These are phyloP conservation scores for Paxillus rubicundulus DNA, from an alignment of 768 basidiomycete species.

Conservation along the genomic window DNA sequence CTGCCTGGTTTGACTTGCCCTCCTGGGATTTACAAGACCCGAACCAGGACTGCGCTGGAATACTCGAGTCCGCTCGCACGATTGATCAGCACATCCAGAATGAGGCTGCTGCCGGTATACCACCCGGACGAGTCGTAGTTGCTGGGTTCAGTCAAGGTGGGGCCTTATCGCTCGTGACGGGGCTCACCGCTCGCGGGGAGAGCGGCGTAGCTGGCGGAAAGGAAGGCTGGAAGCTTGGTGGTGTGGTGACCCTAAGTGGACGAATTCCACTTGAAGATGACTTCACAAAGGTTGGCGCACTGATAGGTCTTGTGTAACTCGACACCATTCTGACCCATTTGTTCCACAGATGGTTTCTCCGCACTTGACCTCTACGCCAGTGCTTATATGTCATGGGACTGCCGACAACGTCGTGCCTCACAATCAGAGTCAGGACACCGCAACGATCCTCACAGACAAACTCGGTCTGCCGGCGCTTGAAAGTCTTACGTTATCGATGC, in stretches of 20 bases:
- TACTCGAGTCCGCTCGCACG: slow-evolving; percentile 59
- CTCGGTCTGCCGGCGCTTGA: slow-evolving; percentile 49
- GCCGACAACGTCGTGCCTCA: slow-evolving; percentile 71
- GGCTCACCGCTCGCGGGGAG: slow-evolving; percentile 39
- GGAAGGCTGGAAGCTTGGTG: slow-evolving; percentile 61
- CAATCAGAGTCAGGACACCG: slow-evolving; percentile 51
- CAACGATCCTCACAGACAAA: slow-evolving; percentile 51
- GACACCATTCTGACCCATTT: slow-evolving; percentile 5
- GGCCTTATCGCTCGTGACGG: slow-evolving; percentile 74
- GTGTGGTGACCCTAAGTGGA: slow-evolving; percentile 70
- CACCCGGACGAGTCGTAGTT: slow-evolving; percentile 69
- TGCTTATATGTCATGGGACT: slow-evolving; percentile 87
- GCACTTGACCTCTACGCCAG: slow-evolving; percentile 59
- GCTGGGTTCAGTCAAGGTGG: slow-evolving; percentile 91
- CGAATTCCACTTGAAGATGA: slow-evolving; percentile 71
- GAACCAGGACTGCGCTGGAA: slow-evolving; percentile 58
- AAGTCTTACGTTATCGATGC: slow-evolving; percentile 33
- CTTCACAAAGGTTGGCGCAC: slow-evolving; percentile 57
- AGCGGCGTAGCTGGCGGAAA: slow-evolving; percentile 29
- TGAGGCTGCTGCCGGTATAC: slow-evolving; percentile 72
- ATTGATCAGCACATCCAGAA: slow-evolving; percentile 69
- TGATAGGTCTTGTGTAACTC: background rate
- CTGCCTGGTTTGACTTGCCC: slow-evolving; percentile 79
- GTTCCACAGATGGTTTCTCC: slow-evolving; percentile 54
- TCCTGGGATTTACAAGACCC: slow-evolving; percentile 55